Evolutionary conservation across 305 asterid species (phyloP), one percentile per base, ranked within the genome.

Genomic region (Rubia peregrina): DNA sequence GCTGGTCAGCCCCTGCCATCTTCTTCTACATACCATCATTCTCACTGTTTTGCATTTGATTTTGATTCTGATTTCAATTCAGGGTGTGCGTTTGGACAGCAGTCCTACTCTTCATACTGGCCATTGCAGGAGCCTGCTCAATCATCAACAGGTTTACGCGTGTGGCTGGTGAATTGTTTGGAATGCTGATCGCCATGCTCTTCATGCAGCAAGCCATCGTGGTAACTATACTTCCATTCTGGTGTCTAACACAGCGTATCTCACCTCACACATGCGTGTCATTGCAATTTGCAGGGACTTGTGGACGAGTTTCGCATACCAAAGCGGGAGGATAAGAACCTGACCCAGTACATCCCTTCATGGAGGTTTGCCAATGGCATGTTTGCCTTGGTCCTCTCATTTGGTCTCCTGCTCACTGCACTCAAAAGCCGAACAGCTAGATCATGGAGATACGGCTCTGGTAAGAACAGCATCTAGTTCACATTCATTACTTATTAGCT

Each of bases 11-110:
- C 9, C 5, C 1, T 19, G 2, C 61, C 3, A 6, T 9, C 30
- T 56, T 6, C 9, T 44, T 44, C 51, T 8, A 44, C 51, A 30
- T 30, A 26, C 30, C 36, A 1, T 30, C 36, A 30, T 2, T 3
- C 36, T 7, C 19, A 13, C 30, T 10, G 2, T 30, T 36, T 17
- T 8, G 59, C 0, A 22, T 40, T 2, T 30, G 36, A 3, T 30
- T 30, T 2, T 36, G 40, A 36, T 14, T 65, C 43, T 9, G 26
- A 21, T 3, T 26, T 41, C 24, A 9, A n/a, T 68, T 59, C 86
- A 92, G 97, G 98, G 97, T 93, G 12, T 93, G 98, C 48, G 96
- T 93, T 57, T 93, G 98, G 98, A 93, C 98, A 26, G 95, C 97
- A 30, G 80, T 87, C 55, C 70, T 93, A 82, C 80, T 93, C 70